Evolutionary conservation across 768 basidiomycete genomes (phyloP).

Genomic region (Leccinum subtestaceum): DNA sequence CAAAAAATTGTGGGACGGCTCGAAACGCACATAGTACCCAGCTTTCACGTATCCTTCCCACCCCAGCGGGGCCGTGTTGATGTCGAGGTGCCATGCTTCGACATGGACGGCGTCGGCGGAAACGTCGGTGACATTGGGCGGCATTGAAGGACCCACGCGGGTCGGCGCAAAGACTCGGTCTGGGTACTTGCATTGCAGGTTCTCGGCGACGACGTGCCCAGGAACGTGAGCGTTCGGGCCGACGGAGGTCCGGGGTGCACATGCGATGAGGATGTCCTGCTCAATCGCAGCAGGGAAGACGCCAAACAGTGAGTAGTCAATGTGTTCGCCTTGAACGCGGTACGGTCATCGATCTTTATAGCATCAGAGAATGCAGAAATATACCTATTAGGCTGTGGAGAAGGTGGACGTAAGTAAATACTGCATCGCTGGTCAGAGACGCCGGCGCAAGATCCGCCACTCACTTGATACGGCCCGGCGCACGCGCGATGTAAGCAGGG

Average conservation of each 20-base stretch:
- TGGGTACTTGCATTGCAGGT: conserved; percentile 57
- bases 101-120: conserved; percentile 36
- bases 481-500: conserved; percentile 69
- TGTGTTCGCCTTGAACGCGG: conserved; percentile 63
- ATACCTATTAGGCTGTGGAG: conserved; percentile 35
- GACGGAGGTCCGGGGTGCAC: conserved; percentile 41
- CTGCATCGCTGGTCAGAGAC: background rate
- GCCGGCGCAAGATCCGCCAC: conserved; percentile 5
- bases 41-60: conserved; percentile 92
- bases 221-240: conserved; percentile 28
- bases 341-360: background rate
- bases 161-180: conserved; percentile 58
- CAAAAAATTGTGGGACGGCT: background rate
- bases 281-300: conserved; percentile 85
- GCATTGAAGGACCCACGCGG: conserved; percentile 13
- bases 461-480: conserved; percentile 81
- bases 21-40: conserved; percentile 65
- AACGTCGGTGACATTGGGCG: conserved; percentile 31
- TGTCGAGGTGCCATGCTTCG: conserved; percentile 71
- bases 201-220: conserved; percentile 62
- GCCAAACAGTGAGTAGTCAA: conserved; percentile 82
- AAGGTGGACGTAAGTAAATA: background rate
- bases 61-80: conserved; percentile 56
- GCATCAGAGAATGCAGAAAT: background rate
- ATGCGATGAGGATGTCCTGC: conserved; percentile 79